Conservation (phyloP, 495 filamentous ascomycete species). For the Margaritispora aquatica region DNA sequence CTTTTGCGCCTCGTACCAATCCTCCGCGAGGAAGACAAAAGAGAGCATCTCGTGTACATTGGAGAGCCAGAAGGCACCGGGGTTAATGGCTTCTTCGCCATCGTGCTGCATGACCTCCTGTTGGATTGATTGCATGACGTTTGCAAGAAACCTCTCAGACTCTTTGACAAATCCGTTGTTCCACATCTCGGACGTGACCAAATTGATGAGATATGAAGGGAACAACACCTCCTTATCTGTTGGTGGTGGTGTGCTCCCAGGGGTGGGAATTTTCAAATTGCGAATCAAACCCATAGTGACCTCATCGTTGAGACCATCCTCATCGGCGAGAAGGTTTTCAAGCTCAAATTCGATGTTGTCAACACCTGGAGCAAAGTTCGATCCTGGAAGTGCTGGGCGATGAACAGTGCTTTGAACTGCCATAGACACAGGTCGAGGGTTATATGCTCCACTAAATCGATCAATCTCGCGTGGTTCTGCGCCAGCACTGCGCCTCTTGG, state of each 20-base stretch:
- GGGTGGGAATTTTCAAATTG: conserved; percentile 90
- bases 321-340: conserved; percentile 87
- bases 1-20: conserved; percentile 99
- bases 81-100: conserved; percentile 94
- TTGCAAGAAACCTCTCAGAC: conserved; percentile 96
- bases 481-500: conserved; percentile 89
- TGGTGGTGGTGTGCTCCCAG: conserved; percentile 74
- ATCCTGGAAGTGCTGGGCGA: conserved; percentile 59
- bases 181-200: conserved; percentile 99
- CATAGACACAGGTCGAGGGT: conserved; percentile 94
- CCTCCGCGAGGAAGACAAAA: conserved; percentile 97
- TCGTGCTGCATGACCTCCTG: conserved; percentile 99
- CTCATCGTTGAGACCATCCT: conserved; percentile 93
- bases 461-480: conserved; percentile 78
- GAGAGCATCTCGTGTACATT: conserved; percentile 99
- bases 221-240: conserved; percentile 98
- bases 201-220: conserved; percentile 97
- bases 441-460: conserved; percentile 84
- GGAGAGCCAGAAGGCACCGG: conserved; percentile 97
- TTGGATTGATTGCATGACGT: conserved; percentile 99
- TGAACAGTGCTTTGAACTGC: conserved; percentile 58
- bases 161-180: conserved; percentile 99
- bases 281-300: conserved; percentile 91
- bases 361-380: conserved; percentile 66
- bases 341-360: conserved; percentile 93